Percentiles rank a stretch among this genome's conserved stretches.
Conservation (phyloP, 2,329 filamentous ascomycete genomes). For the Septoria linicola region DNA sequence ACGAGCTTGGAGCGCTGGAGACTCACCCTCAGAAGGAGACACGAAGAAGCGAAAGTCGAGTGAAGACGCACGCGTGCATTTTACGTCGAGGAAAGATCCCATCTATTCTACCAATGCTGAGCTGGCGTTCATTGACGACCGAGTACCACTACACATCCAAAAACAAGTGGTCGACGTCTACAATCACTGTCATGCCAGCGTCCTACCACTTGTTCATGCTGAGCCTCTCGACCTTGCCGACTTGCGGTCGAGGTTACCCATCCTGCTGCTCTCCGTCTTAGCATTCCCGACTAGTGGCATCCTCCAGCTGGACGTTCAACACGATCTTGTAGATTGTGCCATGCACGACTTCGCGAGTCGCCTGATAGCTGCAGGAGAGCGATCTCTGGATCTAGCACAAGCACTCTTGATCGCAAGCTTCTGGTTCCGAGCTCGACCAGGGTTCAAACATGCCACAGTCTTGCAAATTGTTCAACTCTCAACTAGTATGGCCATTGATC, state of each 20-base stretch:
- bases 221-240: background rate
- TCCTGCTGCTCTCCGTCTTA: slow-evolving; percentile 13
- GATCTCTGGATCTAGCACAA: slow-evolving; percentile 77
- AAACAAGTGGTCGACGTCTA: slow-evolving; percentile 9
- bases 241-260: slow-evolving; percentile 1
- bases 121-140: slow-evolving; percentile 11
- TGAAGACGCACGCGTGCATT: background rate
- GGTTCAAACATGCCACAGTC: slow-evolving; percentile 80
- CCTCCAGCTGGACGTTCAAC: slow-evolving; percentile 4
- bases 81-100: background rate
- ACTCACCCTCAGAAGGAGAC: background rate
- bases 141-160: background rate
- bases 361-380: slow-evolving; percentile 57
- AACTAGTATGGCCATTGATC: slow-evolving; percentile 74
- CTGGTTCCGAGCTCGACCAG: slow-evolving; percentile 73
- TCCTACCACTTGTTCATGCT: slow-evolving; percentile 10
- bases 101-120: slow-evolving; percentile 1
- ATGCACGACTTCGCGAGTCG: slow-evolving; percentile 13
- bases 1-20: slow-evolving; percentile 4
- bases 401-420: slow-evolving; percentile 68
- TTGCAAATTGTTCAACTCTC: slow-evolving; percentile 79
- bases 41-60: slow-evolving; percentile 9
- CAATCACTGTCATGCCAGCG: background rate
- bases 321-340: slow-evolving; percentile 10
- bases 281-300: slow-evolving; percentile 12